Conservation (phyloP, 148 eudicot genomes). For the Vaccinium darrowii region DNA sequence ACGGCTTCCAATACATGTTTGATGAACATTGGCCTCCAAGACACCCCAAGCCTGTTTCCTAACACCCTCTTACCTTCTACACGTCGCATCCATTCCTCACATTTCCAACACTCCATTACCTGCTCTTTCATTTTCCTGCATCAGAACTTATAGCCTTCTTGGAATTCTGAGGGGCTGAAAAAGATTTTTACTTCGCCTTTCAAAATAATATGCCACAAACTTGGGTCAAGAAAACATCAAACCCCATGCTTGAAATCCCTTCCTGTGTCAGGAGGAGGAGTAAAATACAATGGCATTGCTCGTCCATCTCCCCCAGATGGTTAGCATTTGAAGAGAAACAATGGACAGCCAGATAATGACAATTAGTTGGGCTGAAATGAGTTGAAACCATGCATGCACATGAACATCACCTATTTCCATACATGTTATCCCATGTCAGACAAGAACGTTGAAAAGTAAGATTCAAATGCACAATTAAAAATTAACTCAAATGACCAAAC, state of each 20-base stretch:
- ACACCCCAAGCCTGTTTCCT: conserved; percentile 3
- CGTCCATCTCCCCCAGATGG: background rate
- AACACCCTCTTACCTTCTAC: background rate
- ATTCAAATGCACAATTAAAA: background rate
- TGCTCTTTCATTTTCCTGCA: background rate
- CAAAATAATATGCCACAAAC: background rate
- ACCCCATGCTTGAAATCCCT: background rate
- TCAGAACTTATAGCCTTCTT: background rate
- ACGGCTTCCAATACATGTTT: background rate
- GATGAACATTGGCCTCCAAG: background rate
- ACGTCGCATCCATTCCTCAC: background rate
- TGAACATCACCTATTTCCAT: background rate
- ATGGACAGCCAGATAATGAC: background rate
- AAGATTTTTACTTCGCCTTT: background rate
- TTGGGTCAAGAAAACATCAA: background rate
- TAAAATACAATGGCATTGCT: background rate
- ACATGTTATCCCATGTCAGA: background rate
- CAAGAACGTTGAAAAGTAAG: background rate
- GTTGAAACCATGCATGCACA: background rate
- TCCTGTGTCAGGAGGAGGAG: background rate
- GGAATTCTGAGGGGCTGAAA: background rate
- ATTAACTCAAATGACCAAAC: background rate
- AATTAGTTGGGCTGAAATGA: background rate
- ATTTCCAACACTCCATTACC: background rate
- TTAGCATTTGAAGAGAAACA: background rate